Evolutionary conservation across 495 filamentous ascomycete genomes (phyloP).

Genomic region (Penicillium parvum): DNA sequence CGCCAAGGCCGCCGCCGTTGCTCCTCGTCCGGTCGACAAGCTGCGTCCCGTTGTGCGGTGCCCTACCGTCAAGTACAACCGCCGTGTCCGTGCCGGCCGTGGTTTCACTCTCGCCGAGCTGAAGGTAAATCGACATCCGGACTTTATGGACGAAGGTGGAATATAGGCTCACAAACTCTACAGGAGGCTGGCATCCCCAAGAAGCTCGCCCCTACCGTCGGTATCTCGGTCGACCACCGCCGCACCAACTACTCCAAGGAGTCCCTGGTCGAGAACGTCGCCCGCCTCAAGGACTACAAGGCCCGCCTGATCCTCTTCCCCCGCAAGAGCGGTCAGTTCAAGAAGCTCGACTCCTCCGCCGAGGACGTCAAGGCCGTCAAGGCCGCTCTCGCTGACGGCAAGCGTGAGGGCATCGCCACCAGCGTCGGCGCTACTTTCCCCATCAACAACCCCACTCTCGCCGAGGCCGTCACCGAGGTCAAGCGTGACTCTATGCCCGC

Average conservation of each 20-base stretch:
- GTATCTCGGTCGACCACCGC: constrained; percentile 94
- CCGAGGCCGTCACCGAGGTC: constrained; percentile 66
- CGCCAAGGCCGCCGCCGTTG: constrained; percentile 86
- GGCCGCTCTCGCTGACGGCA: constrained; percentile 46
- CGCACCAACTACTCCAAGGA: constrained; percentile 95
- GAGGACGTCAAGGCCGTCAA: constrained; percentile 79
- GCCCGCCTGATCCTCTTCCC: constrained; percentile 95
- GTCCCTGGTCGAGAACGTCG: constrained; percentile 87
- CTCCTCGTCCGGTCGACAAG: constrained; percentile 95
- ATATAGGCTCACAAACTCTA: constrained; percentile 9
- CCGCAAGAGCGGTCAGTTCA: constrained; percentile 85
- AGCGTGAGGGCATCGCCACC: constrained; percentile 51
- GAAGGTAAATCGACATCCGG: constrained; percentile 68
- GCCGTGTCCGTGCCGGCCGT: constrained; percentile 90
- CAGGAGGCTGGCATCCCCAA: constrained; percentile 94
- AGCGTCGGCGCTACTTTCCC: constrained; percentile 58
- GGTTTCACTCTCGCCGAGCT: constrained; percentile 96
- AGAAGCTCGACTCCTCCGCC: constrained; percentile 80
- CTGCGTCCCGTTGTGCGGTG: constrained; percentile 92
- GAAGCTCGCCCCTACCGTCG: constrained; percentile 89
- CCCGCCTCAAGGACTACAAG: constrained; percentile 94
- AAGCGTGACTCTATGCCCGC: constrained; percentile 73
- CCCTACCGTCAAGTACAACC: constrained; percentile 97
- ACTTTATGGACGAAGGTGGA: too few species aligned
- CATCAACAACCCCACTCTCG: constrained; percentile 60